These are phyloP conservation scores for Pseudohalonectria lignicola DNA, from an alignment of 2,329 filamentous ascomycete species.

Conservation along the genomic window DNA sequence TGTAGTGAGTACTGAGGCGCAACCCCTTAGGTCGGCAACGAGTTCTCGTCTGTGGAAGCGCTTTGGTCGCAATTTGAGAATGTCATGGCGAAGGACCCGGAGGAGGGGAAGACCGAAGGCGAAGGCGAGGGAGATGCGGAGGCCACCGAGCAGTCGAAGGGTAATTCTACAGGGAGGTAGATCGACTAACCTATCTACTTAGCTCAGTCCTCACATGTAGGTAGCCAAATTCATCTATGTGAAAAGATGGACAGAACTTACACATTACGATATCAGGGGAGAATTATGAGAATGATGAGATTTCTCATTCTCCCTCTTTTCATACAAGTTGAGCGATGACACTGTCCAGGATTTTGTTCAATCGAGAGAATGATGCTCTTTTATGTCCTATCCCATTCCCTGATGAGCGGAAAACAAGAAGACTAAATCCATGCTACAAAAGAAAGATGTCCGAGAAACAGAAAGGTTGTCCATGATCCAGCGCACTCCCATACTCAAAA, in stretches of 20 bases:
- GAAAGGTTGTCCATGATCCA: too few relatives aligned
- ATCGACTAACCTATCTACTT: too few relatives aligned
- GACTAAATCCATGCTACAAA: slow-evolving; percentile 8
- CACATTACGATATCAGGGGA: too few relatives aligned
- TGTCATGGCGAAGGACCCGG: slow-evolving; percentile 64
- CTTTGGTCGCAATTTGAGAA: slow-evolving; percentile 96
- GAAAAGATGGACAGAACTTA: too few relatives aligned
- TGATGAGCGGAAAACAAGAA: slow-evolving; percentile 1
- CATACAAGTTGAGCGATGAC: too few relatives aligned
- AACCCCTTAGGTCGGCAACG: slow-evolving; percentile 69
- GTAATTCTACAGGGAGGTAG: too few relatives aligned
- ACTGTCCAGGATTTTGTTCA: background rate
- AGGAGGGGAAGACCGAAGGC: slow-evolving; percentile 17
- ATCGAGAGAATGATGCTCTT: background rate
- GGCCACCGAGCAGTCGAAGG: background rate
- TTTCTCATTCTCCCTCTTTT: too few relatives aligned
- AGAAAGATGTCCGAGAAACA: slow-evolving; percentile 5
- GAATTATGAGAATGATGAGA: slow-evolving; percentile 1
- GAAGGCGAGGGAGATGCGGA: slow-evolving; percentile 5
- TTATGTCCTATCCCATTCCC: slow-evolving; percentile 6
- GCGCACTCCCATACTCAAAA: too few relatives aligned
- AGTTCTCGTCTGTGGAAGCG: slow-evolving; percentile 93
- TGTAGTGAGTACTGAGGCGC: background rate
- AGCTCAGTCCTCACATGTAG: background rate
- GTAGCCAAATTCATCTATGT: too few relatives aligned